Evolutionary conservation across 306 rosid species (phyloP), one percentile per base, ranked within the genome.

Genomic region (Castanea crenata): DNA sequence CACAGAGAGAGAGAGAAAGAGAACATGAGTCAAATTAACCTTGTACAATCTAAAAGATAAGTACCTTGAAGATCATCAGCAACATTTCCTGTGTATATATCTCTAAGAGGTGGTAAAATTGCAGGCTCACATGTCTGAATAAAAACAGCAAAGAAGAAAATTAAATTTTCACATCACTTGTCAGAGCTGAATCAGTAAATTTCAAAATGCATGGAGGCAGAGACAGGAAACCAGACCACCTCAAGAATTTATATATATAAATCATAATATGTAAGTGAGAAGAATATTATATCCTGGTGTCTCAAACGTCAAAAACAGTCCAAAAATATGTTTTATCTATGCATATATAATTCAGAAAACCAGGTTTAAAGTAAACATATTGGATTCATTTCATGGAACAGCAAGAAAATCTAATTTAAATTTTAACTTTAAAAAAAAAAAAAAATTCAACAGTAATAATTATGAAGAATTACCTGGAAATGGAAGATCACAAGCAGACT

Each of bases 121-220:
- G 99, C 92, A 74, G 99, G 99, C 63, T 8, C 56, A 76, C 99
- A 93, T 21, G 98, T 95, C 99, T 95, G 92, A 78, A 79, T 25
- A 69, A 84, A 76, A 76, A 81, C 19, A 77, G 51, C 68, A 56
- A 75, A 85, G 74, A 41, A 35, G 74, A 83, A 32, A 56, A 34
- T 23, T 56, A 73, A 46, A 76, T 64, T 46, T 31, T 64, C 46
- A 46, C 70, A 19, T 35, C 51, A 67, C 27, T n/a, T 67, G 27
- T 20, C 21, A 78, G 57, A 44, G 3, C 72, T 35, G 25, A 67
- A 10, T 34, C 72, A 35, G 16, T 34, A 67, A 64, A 67, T 67
- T 34, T 34, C 72, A 67, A 34, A 46, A 35, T 35, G 27, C 1
- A 78, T 31, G 71, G 57, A 41, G 68, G 64, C 63, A 74, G 20